Conservation (phyloP, 108 stramenopile species). For the Pseudonitzschia multiseries region DNA sequence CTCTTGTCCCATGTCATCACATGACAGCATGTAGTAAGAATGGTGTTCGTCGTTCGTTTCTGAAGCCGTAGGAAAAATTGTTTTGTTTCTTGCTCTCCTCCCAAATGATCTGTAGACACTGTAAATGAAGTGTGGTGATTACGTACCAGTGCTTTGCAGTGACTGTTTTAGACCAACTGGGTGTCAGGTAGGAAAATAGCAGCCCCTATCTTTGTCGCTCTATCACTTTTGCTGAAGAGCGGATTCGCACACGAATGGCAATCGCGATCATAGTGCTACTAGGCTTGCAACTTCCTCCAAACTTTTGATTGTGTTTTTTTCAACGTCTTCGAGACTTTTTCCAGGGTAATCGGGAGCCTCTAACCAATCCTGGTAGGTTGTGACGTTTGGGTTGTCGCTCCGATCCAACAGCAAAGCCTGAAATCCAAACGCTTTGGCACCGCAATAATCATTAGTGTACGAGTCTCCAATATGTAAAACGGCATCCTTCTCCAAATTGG, state of each 20-base stretch:
- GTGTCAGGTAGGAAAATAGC: too few species aligned
- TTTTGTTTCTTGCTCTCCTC: too few species aligned
- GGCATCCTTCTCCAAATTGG: not conserved
- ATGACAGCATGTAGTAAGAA: too few species aligned
- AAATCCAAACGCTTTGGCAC: slow-evolving; percentile 21
- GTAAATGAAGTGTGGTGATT: too few species aligned
- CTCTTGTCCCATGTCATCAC: too few species aligned
- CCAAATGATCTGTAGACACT: too few species aligned
- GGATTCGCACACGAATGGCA: too few species aligned
- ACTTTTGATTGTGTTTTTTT: slow-evolving; percentile 16
- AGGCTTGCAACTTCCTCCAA: slow-evolving; percentile 8
- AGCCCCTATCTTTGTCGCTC: too few species aligned
- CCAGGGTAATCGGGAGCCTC: slow-evolving; percentile 16
- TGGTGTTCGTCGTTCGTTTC: too few species aligned
- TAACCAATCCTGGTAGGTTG: slow-evolving; percentile 20
- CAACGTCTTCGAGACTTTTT: slow-evolving; percentile 14
- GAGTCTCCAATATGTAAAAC: slow-evolving; percentile 25
- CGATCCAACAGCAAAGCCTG: slow-evolving; percentile 17
- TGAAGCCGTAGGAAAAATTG: too few species aligned
- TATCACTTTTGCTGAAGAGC: too few species aligned
- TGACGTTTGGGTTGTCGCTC: slow-evolving; percentile 8
- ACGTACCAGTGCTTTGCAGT: too few species aligned
- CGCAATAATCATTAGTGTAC: slow-evolving; percentile 20
- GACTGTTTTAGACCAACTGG: not conserved
- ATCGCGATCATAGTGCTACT: not conserved